Base-by-base conservation (phyloP, 208 protist species). In the Sergeia podlipaevii region DNA sequence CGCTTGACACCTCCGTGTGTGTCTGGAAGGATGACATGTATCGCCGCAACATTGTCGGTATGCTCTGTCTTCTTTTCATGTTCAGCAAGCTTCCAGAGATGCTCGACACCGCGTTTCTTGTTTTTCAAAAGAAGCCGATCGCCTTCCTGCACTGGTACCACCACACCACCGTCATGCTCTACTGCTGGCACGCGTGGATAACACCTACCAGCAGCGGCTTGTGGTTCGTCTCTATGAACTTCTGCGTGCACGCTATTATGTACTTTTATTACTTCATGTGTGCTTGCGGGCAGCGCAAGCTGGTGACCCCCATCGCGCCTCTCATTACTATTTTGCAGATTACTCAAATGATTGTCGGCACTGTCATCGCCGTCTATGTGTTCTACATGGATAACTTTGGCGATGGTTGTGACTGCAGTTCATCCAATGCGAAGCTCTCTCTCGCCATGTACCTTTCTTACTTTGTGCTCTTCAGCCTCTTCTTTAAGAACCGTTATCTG, bases 201-300 rank as follows among this genome's bases (percentile, higher is more conserved):
- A 26, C 44, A 1, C 20, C 52, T 0, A 76, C 70, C 6, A 54
- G 53, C 21, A 62, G 54, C 53, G 81, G 83, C 5, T 21, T 91
- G 21, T 92, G 77, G 67, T 97, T 93, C 48, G 73, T 71, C 15
- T 47, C 67, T 6, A 96, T 97, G 87, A 98, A 98, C 66, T 90
- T 80, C 60, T 52, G 46, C 4, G 91, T 97, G n/a, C 95, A 97
- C 75, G 52, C 85, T 7, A 60, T 97, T 66, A 97, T 97, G 92
- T 98, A 98, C 70, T 78, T 77, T 7, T 98, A 97, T 68, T 98
- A 97, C 70, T 83, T 83, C 36, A n/a, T 93, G 18, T 55, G 57
- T 29, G 70, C 74, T 2, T 69, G 57, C 15, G 74, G 76, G 11
- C 27, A 59, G 41, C 47, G 66, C 45, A 65, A 68, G 34, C 10